Evolutionary conservation across 176 grass and related monocot genomes (phyloP).

Genomic region (Ampelocalamus luodianensis): DNA sequence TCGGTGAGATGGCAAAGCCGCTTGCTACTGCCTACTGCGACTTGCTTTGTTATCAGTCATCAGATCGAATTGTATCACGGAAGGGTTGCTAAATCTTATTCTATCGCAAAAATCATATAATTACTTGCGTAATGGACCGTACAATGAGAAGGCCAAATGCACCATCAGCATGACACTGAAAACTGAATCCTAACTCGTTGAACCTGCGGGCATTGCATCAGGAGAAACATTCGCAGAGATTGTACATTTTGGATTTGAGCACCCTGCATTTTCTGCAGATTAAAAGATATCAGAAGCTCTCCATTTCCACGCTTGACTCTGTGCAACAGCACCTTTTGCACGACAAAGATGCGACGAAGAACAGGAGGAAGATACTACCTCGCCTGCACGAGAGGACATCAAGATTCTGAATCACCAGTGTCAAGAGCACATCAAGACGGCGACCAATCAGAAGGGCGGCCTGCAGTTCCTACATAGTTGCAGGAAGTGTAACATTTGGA

Average conservation of each 20-base stretch:
- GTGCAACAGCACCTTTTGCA: background rate
- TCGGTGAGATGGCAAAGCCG: background rate
- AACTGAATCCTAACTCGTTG: background rate
- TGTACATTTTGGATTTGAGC: background rate
- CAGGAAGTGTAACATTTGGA: slow-evolving; percentile 11
- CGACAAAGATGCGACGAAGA: background rate
- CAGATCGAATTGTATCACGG: background rate
- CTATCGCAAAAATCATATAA: background rate
- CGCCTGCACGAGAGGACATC: too few relatives aligned
- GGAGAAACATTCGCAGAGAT: background rate
- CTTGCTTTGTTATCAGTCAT: background rate
- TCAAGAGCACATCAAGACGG: background rate
- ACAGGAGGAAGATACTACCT: background rate
- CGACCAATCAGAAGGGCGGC: background rate
- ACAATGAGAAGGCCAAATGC: background rate
- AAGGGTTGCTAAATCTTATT: background rate
- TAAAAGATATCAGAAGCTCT: background rate
- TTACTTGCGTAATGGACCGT: slow-evolving; percentile 7
- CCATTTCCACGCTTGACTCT: background rate
- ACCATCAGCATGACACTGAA: background rate
- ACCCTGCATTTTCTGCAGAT: slow-evolving; percentile 1
- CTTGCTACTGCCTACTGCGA: background rate
- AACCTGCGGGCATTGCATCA: slow-evolving; percentile 17
- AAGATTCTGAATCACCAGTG: background rate
- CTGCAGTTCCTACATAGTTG: background rate